Percentiles rank a stretch among this genome's conserved stretches.
phyloP scores from a whole-genome alignment of 345 rosid species.

The Linum tenue region DNA sequence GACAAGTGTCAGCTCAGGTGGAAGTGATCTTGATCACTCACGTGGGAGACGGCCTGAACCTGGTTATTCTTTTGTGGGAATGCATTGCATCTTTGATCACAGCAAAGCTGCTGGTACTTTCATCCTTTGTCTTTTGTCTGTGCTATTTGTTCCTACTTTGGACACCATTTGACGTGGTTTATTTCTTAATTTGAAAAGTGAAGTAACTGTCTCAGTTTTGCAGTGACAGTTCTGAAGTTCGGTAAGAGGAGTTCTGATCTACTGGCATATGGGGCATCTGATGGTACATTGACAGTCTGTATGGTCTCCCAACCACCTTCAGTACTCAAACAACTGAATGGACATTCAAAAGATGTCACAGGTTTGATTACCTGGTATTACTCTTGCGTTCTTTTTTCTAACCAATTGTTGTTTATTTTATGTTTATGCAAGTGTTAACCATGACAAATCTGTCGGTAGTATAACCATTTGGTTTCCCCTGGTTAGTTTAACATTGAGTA shows the following conservation, averaged over 20 bases:
- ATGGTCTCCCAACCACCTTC: slow-evolving; percentile 68
- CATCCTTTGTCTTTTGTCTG: background rate
- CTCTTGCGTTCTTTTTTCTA: slow-evolving; percentile 33
- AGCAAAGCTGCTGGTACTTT: slow-evolving; percentile 83
- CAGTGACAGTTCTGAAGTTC: slow-evolving; percentile 92
- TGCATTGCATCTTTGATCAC: slow-evolving; percentile 94
- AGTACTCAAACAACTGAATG: slow-evolving; percentile 47
- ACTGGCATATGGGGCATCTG: slow-evolving; percentile 92
- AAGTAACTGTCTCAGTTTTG: slow-evolving; percentile 19
- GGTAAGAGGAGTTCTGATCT: slow-evolving; percentile 92
- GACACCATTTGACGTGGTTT: background rate
- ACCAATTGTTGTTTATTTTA: slow-evolving; percentile 1
- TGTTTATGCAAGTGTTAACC: background rate
- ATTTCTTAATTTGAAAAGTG: slow-evolving; percentile 7
- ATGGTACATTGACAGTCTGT: slow-evolving; percentile 87
- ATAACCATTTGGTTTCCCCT: background rate
- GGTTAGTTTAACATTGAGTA: no score
- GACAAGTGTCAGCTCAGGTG: slow-evolving; percentile 71
- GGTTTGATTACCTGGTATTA: slow-evolving; percentile 83
- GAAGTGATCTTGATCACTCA: slow-evolving; percentile 60
- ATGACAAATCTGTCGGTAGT: background rate
- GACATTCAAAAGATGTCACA: slow-evolving; percentile 96
- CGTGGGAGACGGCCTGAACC: slow-evolving; percentile 52
- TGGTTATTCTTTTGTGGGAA: slow-evolving; percentile 93
- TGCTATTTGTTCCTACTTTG: background rate